phyloP scores from a whole-genome alignment of 768 basidiomycete species.

The Podaxis rugospora region DNA sequence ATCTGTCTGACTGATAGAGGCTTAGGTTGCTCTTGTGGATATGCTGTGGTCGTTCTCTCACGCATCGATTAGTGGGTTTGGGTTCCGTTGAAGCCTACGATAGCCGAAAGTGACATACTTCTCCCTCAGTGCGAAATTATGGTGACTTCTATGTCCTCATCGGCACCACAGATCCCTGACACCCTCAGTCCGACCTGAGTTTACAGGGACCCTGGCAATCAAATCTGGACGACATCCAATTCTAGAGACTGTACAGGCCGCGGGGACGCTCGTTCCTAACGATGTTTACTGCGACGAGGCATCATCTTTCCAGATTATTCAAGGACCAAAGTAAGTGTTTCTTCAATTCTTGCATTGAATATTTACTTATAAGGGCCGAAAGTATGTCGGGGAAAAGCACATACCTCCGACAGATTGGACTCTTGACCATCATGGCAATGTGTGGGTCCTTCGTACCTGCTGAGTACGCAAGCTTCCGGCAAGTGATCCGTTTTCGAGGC shows the following conservation, averaged over 20 bases:
- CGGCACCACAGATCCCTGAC: background rate
- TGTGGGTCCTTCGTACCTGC: slow-evolving; percentile 91
- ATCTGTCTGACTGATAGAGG: background rate
- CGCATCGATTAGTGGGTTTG: slow-evolving; percentile 58
- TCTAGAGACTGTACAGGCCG: slow-evolving; percentile 66
- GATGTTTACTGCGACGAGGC: slow-evolving; percentile 86
- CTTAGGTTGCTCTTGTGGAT: slow-evolving; percentile 80
- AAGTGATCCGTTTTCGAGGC: background rate
- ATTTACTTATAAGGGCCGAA: background rate
- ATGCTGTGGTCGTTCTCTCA: slow-evolving; percentile 90
- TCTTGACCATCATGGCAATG: slow-evolving; percentile 84
- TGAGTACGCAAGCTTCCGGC: slow-evolving; percentile 89
- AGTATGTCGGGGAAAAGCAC: slow-evolving; percentile 87
- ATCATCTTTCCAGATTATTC: slow-evolving; percentile 86
- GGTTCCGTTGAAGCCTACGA: slow-evolving; percentile 21
- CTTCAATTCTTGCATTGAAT: background rate
- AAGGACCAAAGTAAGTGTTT: slow-evolving; percentile 73
- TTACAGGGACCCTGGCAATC: slow-evolving; percentile 85
- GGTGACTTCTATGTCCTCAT: slow-evolving; percentile 21
- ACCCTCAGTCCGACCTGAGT: slow-evolving; percentile 80
- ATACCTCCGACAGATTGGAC: slow-evolving; percentile 82
- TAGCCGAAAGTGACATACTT: background rate
- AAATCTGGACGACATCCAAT: slow-evolving; percentile 88
- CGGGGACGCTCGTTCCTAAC: slow-evolving; percentile 76
- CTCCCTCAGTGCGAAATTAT: slow-evolving; percentile 40